These are phyloP conservation scores for Planoprotostelium fungivorum DNA, from an alignment of 78 protist species.

Conservation along the genomic window DNA sequence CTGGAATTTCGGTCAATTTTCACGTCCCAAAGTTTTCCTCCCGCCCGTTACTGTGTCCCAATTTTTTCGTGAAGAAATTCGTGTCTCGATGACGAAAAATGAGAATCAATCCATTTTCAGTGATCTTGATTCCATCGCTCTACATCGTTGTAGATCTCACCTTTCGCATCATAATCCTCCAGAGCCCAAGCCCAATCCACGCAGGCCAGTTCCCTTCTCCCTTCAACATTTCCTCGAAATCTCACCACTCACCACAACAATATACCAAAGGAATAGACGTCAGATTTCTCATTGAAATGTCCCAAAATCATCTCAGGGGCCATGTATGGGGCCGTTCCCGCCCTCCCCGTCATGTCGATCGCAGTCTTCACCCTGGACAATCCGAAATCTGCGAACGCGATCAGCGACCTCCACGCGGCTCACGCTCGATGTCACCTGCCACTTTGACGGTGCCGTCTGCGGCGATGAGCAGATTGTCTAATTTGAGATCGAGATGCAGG, in stretches of 20 bases:
- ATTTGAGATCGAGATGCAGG: constrained; percentile 57
- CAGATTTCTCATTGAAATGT: constrained; percentile 29
- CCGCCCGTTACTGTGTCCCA: no score
- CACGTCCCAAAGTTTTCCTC: no score
- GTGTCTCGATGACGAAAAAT: no score
- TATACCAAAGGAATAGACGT: constrained; percentile 56
- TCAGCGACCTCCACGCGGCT: no score
- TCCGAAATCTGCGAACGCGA: constrained; percentile 15
- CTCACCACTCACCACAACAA: constrained; percentile 43
- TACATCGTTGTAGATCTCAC: not conserved
- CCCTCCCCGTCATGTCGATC: constrained; percentile 24
- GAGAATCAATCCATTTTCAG: no score
- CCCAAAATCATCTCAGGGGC: constrained; percentile 14
- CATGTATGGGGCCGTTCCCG: constrained; percentile 62
- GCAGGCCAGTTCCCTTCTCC: not conserved
- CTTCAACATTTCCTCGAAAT: not conserved
- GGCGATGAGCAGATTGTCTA: constrained; percentile 47
- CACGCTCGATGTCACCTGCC: no score
- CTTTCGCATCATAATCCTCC: not conserved
- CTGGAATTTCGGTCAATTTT: not conserved
- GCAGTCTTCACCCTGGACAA: constrained; percentile 24
- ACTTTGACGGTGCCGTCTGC: constrained; percentile 53
- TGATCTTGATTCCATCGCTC: no score
- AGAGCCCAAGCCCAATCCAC: not conserved
- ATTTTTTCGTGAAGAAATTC: no score